These are phyloP conservation scores for Ambrosia artemisiifolia DNA, from an alignment of 129 eudicot species.

Conservation along the genomic window DNA sequence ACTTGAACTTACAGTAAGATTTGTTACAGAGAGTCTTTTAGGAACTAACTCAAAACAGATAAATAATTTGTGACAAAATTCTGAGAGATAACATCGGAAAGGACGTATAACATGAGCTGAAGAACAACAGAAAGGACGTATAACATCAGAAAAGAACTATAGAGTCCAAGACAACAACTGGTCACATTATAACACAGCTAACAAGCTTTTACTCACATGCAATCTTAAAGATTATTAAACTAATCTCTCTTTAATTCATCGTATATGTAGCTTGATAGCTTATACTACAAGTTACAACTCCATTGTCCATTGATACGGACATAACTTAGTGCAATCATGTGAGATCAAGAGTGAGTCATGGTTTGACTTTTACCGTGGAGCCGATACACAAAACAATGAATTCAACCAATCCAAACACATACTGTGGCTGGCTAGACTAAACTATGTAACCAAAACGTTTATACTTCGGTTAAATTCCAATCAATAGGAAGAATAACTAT, in stretches of 20 bases:
- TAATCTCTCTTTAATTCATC: neutral
- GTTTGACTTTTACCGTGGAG: constrained; percentile 13
- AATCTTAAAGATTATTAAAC: neutral
- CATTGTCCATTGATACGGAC: neutral
- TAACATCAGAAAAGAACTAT: neutral
- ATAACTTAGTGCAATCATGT: neutral
- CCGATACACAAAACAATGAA: constrained; percentile 8
- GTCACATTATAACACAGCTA: neutral
- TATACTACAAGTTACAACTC: too few relatives aligned
- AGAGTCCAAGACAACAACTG: neutral
- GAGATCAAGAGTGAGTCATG: neutral
- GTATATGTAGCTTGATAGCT: neutral
- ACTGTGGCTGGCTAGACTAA: neutral
- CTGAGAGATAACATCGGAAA: constrained; percentile 1
- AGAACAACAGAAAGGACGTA: neutral
- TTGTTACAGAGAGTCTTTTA: neutral
- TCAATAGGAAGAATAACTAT: neutral
- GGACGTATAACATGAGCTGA: constrained; percentile 6
- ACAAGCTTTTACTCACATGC: neutral
- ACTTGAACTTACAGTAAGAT: neutral
- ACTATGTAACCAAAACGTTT: neutral
- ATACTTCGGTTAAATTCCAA: constrained; percentile 5
- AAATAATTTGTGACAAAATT: neutral
- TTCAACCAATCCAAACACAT: constrained; percentile 1
- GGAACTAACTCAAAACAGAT: neutral